These are phyloP conservation scores for Ustilago tritici DNA, from an alignment of 1,284 basidiomycete species.

Conservation along the genomic window DNA sequence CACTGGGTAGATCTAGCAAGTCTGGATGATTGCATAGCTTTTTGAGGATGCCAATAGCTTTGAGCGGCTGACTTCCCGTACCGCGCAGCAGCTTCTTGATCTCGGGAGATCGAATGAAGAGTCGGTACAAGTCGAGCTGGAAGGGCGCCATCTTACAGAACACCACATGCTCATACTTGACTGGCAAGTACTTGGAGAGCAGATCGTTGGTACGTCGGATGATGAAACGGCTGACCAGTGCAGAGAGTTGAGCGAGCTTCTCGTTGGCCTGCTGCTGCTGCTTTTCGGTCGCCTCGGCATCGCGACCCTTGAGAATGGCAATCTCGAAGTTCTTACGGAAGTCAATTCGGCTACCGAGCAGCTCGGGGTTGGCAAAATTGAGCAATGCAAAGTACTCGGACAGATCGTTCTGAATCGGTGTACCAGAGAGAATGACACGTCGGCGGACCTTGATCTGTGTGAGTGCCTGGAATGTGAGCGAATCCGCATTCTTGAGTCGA, in stretches of 20 bases:
- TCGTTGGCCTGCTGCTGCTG: conserved; percentile 86
- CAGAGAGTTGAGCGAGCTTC: conserved; percentile 93
- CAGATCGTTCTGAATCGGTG: conserved; percentile 96
- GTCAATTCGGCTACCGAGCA: conserved; percentile 88
- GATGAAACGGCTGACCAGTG: conserved; percentile 92
- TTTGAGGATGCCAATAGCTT: conserved; percentile 95
- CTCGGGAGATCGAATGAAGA: conserved; percentile 94
- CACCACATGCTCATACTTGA: conserved; percentile 99
- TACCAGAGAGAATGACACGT: conserved; percentile 96
- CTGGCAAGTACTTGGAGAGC: conserved; percentile 95
- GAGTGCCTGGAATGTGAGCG: conserved; percentile 84
- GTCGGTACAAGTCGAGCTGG: conserved; percentile 87
- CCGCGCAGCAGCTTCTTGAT: conserved; percentile 92
- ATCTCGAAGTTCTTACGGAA: conserved; percentile 98
- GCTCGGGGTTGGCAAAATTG: conserved; percentile 96
- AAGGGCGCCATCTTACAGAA: conserved; percentile 92
- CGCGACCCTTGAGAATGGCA: conserved; percentile 90
- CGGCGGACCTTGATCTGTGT: conserved; percentile 87
- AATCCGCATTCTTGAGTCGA: conserved; percentile 88
- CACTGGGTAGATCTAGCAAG: conserved; percentile 85
- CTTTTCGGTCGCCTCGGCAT: conserved; percentile 86
- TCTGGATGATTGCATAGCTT: conserved; percentile 99
- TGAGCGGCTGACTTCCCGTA: conserved; percentile 91
- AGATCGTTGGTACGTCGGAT: conserved; percentile 97
- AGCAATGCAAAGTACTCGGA: conserved; percentile 96